These are phyloP conservation scores for Lactifluus echinatus DNA, from an alignment of 768 basidiomycete genomes.

Conservation along the genomic window DNA sequence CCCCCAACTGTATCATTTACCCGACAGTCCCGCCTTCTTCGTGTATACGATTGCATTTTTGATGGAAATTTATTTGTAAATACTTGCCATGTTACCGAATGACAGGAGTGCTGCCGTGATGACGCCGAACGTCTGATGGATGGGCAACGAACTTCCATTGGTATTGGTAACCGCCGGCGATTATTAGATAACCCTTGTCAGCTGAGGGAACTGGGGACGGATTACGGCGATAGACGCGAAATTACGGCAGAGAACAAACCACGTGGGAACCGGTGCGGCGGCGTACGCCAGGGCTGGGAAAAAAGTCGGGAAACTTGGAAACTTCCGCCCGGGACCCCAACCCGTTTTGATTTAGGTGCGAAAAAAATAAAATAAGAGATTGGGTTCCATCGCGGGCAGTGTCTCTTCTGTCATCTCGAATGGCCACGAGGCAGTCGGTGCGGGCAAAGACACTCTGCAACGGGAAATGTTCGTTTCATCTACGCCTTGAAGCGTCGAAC, in stretches of 20 bases:
- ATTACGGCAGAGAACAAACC: conserved; percentile 3
- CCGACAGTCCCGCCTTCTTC: background rate
- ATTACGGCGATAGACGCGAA: background rate
- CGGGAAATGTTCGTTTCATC: background rate
- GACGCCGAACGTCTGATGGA: conserved; percentile 8
- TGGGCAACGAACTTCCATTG: background rate
- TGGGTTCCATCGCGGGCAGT: background rate
- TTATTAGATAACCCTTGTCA: conserved; percentile 7
- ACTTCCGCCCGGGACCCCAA: background rate
- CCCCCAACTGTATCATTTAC: conserved; percentile 18
- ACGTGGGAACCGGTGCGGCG: conserved; percentile 9
- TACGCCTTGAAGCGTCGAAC: background rate
- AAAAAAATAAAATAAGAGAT: background rate
- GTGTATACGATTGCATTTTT: conserved; percentile 13
- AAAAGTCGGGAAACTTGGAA: background rate
- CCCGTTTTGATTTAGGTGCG: background rate
- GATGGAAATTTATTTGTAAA: conserved; percentile 18
- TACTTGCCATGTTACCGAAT: conserved; percentile 15
- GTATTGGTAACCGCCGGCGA: background rate
- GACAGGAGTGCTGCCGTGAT: conserved; percentile 2
- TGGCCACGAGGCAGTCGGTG: no score
- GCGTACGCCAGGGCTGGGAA: conserved; percentile 1
- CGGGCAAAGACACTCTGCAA: background rate
- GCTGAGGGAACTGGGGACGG: background rate
- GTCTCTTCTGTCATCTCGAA: no score